Conservation (phyloP, 129 eudicot genomes). For the sunflower (Helianthus annuus) region DNA sequence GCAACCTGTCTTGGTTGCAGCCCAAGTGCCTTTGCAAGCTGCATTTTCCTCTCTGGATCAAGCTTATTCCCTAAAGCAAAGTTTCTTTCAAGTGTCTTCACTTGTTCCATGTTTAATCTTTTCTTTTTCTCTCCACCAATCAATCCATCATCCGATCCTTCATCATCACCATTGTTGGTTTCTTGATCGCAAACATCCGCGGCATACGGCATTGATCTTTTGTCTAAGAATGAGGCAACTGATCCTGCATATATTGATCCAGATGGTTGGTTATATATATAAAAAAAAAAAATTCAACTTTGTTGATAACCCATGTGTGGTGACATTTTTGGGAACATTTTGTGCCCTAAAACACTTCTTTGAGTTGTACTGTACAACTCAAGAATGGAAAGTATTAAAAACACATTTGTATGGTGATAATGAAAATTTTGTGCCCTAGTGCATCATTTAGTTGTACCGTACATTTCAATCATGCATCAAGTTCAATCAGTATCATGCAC, state of each 20-base stretch:
- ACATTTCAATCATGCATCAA: not conserved
- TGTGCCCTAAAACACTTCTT: conserved; percentile 22
- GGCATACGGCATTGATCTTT: conserved; percentile 69
- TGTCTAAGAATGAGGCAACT: conserved; percentile 64
- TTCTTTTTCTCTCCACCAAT: conserved; percentile 76
- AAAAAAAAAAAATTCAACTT: not conserved
- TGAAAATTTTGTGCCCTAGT: conserved; percentile 16
- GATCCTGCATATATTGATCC: conserved; percentile 38
- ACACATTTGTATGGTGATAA: not conserved
- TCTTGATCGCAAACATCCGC: conserved; percentile 47
- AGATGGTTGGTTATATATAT: not conserved
- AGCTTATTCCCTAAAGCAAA: conserved; percentile 91
- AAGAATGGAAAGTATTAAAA: not conserved
- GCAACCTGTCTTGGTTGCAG: conserved; percentile 95
- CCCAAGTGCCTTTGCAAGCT: conserved; percentile 88
- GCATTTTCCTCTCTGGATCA: conserved; percentile 94
- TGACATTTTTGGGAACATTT: not conserved
- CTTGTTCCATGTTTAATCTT: conserved; percentile 88
- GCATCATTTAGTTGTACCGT: conserved; percentile 26
- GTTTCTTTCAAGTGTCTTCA: conserved; percentile 85
- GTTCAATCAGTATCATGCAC: not conserved
- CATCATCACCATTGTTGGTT: conserved; percentile 56
- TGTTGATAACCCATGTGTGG: conserved; percentile 14
- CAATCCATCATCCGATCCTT: conserved; percentile 72
- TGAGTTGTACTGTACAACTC: conserved; percentile 25